A percentile compares a stretch with the other conserved stretches of the same genome.
These are phyloP conservation scores for Penicillium paneum DNA, from an alignment of 2,329 filamentous ascomycete species.

Conservation along the genomic window DNA sequence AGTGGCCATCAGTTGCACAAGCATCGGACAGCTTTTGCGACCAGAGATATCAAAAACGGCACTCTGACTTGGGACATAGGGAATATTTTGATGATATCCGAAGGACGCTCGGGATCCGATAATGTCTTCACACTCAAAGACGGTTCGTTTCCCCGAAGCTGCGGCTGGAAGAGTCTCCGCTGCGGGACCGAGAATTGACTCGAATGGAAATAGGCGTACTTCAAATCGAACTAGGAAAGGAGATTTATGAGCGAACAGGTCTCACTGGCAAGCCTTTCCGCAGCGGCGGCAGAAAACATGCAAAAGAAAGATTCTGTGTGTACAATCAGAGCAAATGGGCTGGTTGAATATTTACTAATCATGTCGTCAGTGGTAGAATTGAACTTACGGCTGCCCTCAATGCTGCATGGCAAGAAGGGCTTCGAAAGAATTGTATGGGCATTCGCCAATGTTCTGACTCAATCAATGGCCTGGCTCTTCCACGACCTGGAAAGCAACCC, in stretches of 20 bases:
- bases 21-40: not conserved
- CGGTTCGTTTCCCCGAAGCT: constrained; percentile 49
- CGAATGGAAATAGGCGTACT: constrained; percentile 56
- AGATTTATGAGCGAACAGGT: constrained; percentile 78
- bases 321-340: not conserved
- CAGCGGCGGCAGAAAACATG: constrained; percentile 58
- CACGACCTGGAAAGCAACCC: constrained; percentile 52
- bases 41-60: not conserved
- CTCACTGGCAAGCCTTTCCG: constrained; percentile 67
- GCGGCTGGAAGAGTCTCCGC: not conserved
- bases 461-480: constrained; percentile 73
- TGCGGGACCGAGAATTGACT: not conserved
- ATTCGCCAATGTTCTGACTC: constrained; percentile 70
- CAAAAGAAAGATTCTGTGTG: constrained; percentile 71
- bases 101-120: constrained; percentile 67
- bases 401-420: constrained; percentile 78
- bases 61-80: constrained; percentile 48
- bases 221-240: constrained; percentile 72
- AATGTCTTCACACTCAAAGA: constrained; percentile 69
- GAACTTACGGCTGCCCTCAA: constrained; percentile 69
- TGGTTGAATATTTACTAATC: constrained; percentile 11
- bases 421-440: constrained; percentile 77
- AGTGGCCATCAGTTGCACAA: not conserved
- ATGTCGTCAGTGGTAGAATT: constrained; percentile 64
- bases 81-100: constrained; percentile 77